Conservation (phyloP, 352 stramenopile genomes). For the Blastocystis sp. region DNA sequence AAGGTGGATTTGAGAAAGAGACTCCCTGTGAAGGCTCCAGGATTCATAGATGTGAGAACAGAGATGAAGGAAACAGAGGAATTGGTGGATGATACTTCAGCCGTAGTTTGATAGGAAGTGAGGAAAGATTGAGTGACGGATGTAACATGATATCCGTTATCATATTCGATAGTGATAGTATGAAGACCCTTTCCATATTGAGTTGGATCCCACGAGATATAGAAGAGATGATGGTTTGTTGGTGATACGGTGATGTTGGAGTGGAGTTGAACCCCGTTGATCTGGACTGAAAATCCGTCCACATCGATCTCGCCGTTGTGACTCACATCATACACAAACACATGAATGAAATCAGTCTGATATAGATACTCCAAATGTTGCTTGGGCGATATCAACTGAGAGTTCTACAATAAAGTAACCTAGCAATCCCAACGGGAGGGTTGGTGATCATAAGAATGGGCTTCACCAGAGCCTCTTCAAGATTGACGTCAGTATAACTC, state of each 20-base stretch:
- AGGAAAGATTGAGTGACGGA: constrained; percentile 12
- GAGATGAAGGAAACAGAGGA: not conserved
- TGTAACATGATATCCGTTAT: not conserved
- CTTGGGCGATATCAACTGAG: constrained; percentile 4
- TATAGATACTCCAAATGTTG: not conserved
- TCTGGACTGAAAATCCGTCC: not conserved
- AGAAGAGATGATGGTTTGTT: constrained; percentile 2
- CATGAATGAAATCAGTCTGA: not conserved
- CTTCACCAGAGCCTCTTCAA: not conserved
- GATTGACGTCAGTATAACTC: not conserved
- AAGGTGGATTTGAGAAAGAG: not conserved
- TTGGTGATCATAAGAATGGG: constrained; percentile 28
- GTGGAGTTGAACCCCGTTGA: not conserved
- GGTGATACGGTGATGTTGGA: not conserved
- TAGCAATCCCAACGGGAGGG: not conserved
- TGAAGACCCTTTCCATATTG: not conserved
- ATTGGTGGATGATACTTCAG: not conserved
- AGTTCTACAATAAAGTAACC: not conserved
- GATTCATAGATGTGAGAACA: not conserved
- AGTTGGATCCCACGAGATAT: not conserved
- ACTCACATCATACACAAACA: constrained; percentile 7
- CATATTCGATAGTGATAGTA: not conserved
- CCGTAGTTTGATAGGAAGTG: not conserved
- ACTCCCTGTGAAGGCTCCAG: not conserved
- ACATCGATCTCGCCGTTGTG: not conserved